These are phyloP conservation scores for Ophiosphaerella narmari DNA, from an alignment of 2,329 filamentous ascomycete species.

Conservation along the genomic window DNA sequence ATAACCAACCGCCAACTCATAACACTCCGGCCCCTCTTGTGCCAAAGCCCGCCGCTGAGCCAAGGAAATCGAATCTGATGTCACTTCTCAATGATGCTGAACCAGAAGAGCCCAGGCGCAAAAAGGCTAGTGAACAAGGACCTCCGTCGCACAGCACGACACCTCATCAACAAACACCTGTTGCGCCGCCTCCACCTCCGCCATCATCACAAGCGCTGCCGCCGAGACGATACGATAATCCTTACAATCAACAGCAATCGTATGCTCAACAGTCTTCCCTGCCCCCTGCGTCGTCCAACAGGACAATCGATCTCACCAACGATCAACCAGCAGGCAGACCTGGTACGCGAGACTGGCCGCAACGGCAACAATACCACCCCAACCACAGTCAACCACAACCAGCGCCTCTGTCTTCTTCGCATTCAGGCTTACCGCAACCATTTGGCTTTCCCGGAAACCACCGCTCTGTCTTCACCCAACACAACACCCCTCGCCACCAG, in stretches of 20 bases:
- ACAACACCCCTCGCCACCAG: slow-evolving; percentile 38
- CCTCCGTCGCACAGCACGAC: slow-evolving; percentile 41
- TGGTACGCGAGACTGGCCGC: slow-evolving; percentile 38
- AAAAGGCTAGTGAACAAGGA: slow-evolving; percentile 40
- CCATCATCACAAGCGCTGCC: slow-evolving; percentile 27
- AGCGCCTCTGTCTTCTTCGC: slow-evolving; percentile 33
- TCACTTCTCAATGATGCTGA: slow-evolving; percentile 47
- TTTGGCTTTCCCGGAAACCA: slow-evolving; percentile 29
- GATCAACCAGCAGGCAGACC: slow-evolving; percentile 30
- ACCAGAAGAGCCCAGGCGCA: slow-evolving; percentile 41
- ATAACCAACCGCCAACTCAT: slow-evolving; percentile 23
- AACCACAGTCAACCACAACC: slow-evolving; percentile 32
- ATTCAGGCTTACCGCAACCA: slow-evolving; percentile 30
- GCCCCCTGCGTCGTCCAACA: slow-evolving; percentile 23
- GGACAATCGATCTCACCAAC: slow-evolving; percentile 39
- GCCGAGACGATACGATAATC: slow-evolving; percentile 34
- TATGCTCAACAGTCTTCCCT: slow-evolving; percentile 35
- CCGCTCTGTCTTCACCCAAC: slow-evolving; percentile 40
- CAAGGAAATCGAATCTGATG: slow-evolving; percentile 45
- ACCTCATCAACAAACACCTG: slow-evolving; percentile 38
- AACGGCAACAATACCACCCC: slow-evolving; percentile 32
- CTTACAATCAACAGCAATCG: slow-evolving; percentile 26
- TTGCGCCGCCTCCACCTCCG: slow-evolving; percentile 41
- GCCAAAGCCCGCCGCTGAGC: slow-evolving; percentile 37
- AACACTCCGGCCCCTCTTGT: slow-evolving; percentile 19